phyloP scores from a whole-genome alignment of 1,284 basidiomycete genomes.

The Malassezia obtusa region DNA sequence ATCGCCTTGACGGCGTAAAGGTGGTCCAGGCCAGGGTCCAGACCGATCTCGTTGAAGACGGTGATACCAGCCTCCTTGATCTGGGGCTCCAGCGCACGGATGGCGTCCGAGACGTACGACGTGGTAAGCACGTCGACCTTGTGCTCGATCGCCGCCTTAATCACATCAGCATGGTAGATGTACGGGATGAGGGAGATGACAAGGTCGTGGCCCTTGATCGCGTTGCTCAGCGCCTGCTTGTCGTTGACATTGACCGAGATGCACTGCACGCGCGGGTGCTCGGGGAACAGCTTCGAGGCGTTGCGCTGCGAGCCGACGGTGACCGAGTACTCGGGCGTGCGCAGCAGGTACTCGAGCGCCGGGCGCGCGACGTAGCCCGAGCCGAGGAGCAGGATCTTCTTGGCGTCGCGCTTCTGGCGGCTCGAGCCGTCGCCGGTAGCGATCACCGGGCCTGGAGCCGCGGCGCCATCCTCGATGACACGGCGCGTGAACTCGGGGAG shows the following conservation, averaged over 20 bases:
- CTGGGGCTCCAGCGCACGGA: conserved; percentile 74
- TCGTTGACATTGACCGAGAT: conserved; percentile 76
- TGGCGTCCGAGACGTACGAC: conserved; percentile 84
- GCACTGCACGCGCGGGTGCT: conserved; percentile 59
- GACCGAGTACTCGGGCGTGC: conserved; percentile 70
- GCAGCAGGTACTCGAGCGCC: conserved; percentile 82
- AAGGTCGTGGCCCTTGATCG: conserved; percentile 76
- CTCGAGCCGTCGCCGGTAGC: conserved; percentile 53
- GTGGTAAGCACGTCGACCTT: conserved; percentile 95
- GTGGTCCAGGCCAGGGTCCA: conserved; percentile 95
- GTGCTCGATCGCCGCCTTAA: conserved; percentile 87
- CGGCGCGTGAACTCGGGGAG: conserved; percentile 79
- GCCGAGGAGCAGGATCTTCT: conserved; percentile 82
- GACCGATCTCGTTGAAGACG: conserved; percentile 95
- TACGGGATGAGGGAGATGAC: conserved; percentile 97
- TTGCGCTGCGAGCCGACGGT: conserved; percentile 56
- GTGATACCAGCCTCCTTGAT: conserved; percentile 82
- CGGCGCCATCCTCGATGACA: conserved; percentile 47
- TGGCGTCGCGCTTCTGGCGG: conserved; percentile 47
- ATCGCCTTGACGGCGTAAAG: conserved; percentile 96
- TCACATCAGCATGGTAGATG: conserved; percentile 79
- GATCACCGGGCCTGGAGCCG: conserved; percentile 38
- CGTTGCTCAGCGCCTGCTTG: conserved; percentile 63
- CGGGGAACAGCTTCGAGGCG: conserved; percentile 62
- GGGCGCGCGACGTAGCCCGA: conserved; percentile 91